A percentile compares a stretch with the other conserved stretches of the same genome.
phyloP scores from a whole-genome alignment of 2,329 filamentous ascomycete genomes.

The Fusarium irregulare region DNA sequence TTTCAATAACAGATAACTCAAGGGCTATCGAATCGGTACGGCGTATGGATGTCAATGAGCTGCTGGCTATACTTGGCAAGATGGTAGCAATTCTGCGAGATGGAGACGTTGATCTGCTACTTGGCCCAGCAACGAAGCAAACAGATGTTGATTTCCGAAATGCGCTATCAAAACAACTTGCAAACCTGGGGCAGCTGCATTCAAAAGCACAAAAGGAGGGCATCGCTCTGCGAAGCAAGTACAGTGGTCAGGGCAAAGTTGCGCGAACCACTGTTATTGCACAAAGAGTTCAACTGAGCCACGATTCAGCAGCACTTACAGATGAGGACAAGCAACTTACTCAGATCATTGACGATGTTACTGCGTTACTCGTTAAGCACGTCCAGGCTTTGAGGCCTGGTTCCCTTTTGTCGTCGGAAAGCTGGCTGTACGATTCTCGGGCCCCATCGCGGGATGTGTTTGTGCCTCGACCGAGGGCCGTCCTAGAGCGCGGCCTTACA shows the following conservation, averaged over 20 bases:
- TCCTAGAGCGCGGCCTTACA: constrained; percentile 77
- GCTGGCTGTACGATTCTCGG: constrained; percentile 79
- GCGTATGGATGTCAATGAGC: constrained; percentile 59
- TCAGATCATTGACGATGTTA: constrained; percentile 66
- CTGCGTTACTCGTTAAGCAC: constrained; percentile 43
- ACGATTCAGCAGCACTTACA: constrained; percentile 76
- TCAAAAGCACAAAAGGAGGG: constrained; percentile 57
- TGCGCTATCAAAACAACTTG: constrained; percentile 56
- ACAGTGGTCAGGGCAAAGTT: constrained; percentile 76
- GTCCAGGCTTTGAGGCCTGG: constrained; percentile 45
- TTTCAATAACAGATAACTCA: constrained; percentile 63
- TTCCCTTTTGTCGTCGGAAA: constrained; percentile 72
- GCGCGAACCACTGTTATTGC: constrained; percentile 82
- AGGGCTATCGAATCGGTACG: constrained; percentile 68
- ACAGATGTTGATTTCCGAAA: constrained; percentile 49
- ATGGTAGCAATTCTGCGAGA: constrained; percentile 47
- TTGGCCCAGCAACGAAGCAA: constrained; percentile 49
- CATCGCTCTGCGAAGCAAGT: constrained; percentile 75
- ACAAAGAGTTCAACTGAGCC: constrained; percentile 83
- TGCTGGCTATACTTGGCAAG: constrained; percentile 45
- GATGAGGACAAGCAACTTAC: constrained; percentile 79
- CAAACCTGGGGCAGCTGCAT: constrained; percentile 60
- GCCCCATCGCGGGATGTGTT: constrained; percentile 79
- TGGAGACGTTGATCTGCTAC: constrained; percentile 53
- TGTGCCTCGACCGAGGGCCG: constrained; percentile 75